Evolutionary conservation across 768 basidiomycete species (phyloP).

Genomic region (Leccinum subgranulosum): DNA sequence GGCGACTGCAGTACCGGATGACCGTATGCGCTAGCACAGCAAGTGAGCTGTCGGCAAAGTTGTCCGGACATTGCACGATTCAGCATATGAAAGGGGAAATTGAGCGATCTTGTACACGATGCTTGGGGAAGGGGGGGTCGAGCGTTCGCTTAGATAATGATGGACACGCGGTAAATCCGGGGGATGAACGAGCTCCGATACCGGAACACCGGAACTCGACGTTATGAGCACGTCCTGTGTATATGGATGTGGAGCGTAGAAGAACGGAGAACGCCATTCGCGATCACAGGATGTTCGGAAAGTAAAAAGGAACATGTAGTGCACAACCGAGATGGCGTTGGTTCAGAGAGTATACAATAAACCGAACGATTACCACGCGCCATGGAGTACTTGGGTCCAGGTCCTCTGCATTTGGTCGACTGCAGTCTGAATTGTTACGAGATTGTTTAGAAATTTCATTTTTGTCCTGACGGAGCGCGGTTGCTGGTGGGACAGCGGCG

Average conservation of each 20-base stretch:
- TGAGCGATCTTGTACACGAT: background rate
- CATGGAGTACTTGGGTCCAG: conserved; percentile 27
- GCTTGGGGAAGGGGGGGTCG: conserved; percentile 1
- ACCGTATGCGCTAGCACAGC: background rate
- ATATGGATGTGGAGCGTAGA: background rate
- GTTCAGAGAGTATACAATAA: conserved; percentile 4
- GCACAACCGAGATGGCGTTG: background rate
- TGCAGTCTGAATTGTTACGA: conserved; percentile 21
- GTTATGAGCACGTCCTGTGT: background rate
- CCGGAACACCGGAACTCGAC: conserved; percentile 23
- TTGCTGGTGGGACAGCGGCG: conserved; percentile 8
- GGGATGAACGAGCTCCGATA: conserved; percentile 20
- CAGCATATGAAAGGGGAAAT: background rate
- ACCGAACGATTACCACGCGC: conserved; percentile 25
- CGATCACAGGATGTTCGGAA: conserved; percentile 16
- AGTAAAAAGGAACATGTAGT: conserved; percentile 1
- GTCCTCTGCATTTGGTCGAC: conserved; percentile 15
- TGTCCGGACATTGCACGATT: background rate
- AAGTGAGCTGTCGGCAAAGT: background rate
- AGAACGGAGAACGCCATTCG: conserved; percentile 3
- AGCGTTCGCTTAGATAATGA: conserved; percentile 26
- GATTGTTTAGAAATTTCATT: conserved; percentile 15
- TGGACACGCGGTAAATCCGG: conserved; percentile 16
- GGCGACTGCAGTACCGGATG: conserved; percentile 6
- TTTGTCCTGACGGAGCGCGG: conserved; percentile 9